These are phyloP conservation scores for Austropuccinia psidii DNA, from an alignment of 1,284 basidiomycete species.

Conservation along the genomic window DNA sequence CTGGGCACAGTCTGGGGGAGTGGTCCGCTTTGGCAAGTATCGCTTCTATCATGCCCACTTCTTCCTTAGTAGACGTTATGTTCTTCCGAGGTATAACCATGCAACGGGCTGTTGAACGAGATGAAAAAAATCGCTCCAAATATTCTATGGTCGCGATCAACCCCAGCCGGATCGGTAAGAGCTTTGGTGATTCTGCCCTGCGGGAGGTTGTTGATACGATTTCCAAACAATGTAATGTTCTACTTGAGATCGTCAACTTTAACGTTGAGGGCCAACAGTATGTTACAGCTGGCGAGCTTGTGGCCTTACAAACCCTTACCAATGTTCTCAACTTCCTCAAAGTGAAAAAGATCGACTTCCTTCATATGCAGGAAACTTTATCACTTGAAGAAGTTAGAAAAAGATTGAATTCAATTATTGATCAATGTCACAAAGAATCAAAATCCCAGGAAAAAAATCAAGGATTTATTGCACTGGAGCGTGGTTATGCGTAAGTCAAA, in stretches of 20 bases:
- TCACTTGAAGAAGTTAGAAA: constrained; percentile 80
- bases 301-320: constrained; percentile 83
- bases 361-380: constrained; percentile 72
- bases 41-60: constrained; percentile 87
- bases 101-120: constrained; percentile 95
- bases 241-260: constrained; percentile 90
- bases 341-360: constrained; percentile 90
- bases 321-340: constrained; percentile 96
- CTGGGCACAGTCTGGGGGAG: constrained; percentile 95
- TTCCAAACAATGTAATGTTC: constrained; percentile 62
- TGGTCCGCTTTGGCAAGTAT: constrained; percentile 96
- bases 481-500: constrained; percentile 62
- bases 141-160: constrained; percentile 99
- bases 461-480: constrained; percentile 86
- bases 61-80: constrained; percentile 92
- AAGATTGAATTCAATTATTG: constrained; percentile 82
- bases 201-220: constrained; percentile 91
- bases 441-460: constrained; percentile 64
- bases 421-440: constrained; percentile 68
- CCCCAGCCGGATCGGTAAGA: constrained; percentile 84
- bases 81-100: constrained; percentile 99
- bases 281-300: constrained; percentile 90
- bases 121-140: constrained; percentile 80
- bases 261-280: constrained; percentile 66
- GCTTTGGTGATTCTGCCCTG: constrained; percentile 77